Percentiles rank a stretch among this genome's conserved stretches.
Conservation (phyloP, 306 rosid species). For the Cicer yamashitae region DNA sequence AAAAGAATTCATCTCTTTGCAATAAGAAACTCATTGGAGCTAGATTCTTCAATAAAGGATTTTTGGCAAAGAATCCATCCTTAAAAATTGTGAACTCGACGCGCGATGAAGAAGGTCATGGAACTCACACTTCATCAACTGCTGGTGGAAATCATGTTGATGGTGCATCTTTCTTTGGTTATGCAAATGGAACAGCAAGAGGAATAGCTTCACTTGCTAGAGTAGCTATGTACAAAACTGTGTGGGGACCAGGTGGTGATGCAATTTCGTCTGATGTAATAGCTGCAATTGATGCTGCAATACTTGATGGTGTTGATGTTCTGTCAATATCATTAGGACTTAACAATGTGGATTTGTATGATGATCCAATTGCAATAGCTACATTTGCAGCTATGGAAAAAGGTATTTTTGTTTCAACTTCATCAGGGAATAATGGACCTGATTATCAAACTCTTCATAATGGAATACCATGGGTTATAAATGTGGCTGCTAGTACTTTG, state of each 20-base stretch:
- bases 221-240: conserved; percentile 71
- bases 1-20: conserved; percentile 56
- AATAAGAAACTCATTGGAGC: conserved; percentile 90
- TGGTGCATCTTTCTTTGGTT: conserved; percentile 68
- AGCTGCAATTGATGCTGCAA: conserved; percentile 79
- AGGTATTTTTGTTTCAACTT: conserved; percentile 68
- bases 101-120: conserved; percentile 69
- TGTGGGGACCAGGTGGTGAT: conserved; percentile 56
- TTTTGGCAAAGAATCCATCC: conserved; percentile 47
- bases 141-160: conserved; percentile 61
- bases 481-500: conserved; percentile 58
- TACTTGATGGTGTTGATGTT: conserved; percentile 76
- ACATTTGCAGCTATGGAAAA: conserved; percentile 71
- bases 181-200: conserved; percentile 50
- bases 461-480: conserved; percentile 63
- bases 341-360: conserved; percentile 46
- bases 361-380: conserved; percentile 79
- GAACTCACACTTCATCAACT: conserved; percentile 80
- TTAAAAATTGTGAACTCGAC: conserved; percentile 50
- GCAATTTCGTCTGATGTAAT: conserved; percentile 52
- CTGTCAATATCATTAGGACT: conserved; percentile 70
- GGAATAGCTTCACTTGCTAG: conserved; percentile 71
- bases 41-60: conserved; percentile 68
- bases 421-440: conserved; percentile 76
- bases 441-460: conserved; percentile 52